Percentiles rank a stretch among this genome's conserved stretches.
phyloP scores from a whole-genome alignment of 1,284 basidiomycete genomes.

The Boletus hoseneyae region DNA sequence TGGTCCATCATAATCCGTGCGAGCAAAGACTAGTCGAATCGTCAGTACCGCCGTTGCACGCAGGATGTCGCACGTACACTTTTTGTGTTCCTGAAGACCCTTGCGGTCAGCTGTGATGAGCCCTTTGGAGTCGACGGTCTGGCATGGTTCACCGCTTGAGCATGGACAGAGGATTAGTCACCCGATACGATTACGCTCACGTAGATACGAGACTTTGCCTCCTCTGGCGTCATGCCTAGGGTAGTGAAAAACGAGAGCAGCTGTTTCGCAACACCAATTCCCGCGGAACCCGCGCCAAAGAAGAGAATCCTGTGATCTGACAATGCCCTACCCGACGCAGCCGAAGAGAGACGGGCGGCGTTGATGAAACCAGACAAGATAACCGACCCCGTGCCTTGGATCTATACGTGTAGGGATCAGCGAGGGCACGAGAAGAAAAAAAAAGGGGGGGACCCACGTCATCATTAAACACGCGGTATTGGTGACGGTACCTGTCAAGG shows the following conservation, averaged over 20 bases:
- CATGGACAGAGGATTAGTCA: constrained; percentile 3
- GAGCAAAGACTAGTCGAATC: constrained; percentile 56
- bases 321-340: constrained; percentile 57
- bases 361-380: constrained; percentile 79
- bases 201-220: constrained; percentile 68
- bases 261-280: constrained; percentile 81
- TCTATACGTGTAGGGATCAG: constrained; percentile 34
- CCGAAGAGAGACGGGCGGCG: constrained; percentile 64
- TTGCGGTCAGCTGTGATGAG: constrained; percentile 64
- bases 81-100: constrained; percentile 73
- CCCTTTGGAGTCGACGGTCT: constrained; percentile 76
- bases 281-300: constrained; percentile 75
- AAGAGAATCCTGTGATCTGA: constrained; percentile 78
- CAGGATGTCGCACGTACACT: constrained; percentile 37
- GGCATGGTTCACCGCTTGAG: constrained; percentile 11
- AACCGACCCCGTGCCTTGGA: constrained; percentile 71
- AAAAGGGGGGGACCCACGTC: constrained; percentile 47
- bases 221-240: constrained; percentile 59
- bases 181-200: constrained; percentile 36
- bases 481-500: constrained; percentile 58
- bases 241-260: constrained; percentile 73
- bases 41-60: background rate
- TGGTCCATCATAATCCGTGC: constrained; percentile 64
- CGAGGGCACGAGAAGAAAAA: background rate
- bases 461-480: constrained; percentile 76